These are phyloP conservation scores for Phytophthora parvispora DNA, from an alignment of 352 stramenopile species.

Conservation along the genomic window DNA sequence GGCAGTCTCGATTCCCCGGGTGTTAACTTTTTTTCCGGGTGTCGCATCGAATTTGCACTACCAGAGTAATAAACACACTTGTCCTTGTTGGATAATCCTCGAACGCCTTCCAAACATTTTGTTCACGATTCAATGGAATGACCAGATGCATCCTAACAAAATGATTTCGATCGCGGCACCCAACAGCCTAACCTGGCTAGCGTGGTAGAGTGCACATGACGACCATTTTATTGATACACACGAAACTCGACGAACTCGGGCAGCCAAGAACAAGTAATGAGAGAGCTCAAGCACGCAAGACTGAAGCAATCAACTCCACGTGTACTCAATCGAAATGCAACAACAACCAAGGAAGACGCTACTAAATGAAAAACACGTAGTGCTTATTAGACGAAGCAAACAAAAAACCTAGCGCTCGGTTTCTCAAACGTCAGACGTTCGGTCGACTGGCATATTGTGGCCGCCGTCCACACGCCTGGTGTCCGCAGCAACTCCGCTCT, in stretches of 20 bases:
- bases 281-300: neutral
- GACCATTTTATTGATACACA: too few species aligned
- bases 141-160: slow-evolving; percentile 21
- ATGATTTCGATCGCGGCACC: slow-evolving; percentile 13
- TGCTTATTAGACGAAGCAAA: slow-evolving; percentile 40
- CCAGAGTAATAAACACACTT: too few species aligned
- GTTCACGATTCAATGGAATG: neutral
- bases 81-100: slow-evolving; percentile 13
- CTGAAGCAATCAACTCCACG: slow-evolving; percentile 13
- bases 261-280: neutral
- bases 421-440: slow-evolving; percentile 29
- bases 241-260: too few species aligned
- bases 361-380: slow-evolving; percentile 34
- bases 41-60: neutral
- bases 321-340: slow-evolving; percentile 15
- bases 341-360: slow-evolving; percentile 6
- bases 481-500: slow-evolving; percentile 17
- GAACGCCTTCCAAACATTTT: slow-evolving; percentile 21
- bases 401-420: slow-evolving; percentile 35
- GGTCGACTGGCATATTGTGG: slow-evolving; percentile 12
- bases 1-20: too few species aligned
- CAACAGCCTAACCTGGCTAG: too few species aligned
- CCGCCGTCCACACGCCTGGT: slow-evolving; percentile 11
- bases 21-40: neutral
- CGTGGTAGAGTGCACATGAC: too few species aligned